Evolutionary conservation across 345 rosid species (phyloP), one percentile per base, ranked within the genome.

Genomic region (Physaria fendleri): DNA sequence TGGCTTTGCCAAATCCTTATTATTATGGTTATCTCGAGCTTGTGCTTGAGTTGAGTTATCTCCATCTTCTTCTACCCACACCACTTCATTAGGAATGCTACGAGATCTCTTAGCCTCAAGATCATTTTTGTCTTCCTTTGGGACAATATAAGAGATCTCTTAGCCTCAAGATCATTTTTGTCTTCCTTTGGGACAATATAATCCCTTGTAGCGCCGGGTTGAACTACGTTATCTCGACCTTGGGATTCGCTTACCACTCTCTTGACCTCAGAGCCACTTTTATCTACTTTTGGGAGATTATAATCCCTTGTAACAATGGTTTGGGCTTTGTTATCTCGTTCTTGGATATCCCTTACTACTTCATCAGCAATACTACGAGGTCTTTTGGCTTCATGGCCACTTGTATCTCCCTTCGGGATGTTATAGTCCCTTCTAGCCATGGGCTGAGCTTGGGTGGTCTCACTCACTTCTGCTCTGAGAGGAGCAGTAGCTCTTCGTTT

Each of bases 401-500:
- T 35, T 18, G 9, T 29, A 1, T 15, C 62, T 35, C 29, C 51
- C 7, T 3, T 47, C 46, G 51, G 37, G n/a, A 39, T 5, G 15
- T 45, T 28, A 29, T 11, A 23, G 23, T 55, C 51, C 48, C 59
- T 39, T 29, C 17, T 45, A 28, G 43, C 29, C 72, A 68, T 12
- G 43, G 58, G 30, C 23, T 53, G 50, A 45, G 62, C 22, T 8
- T 47, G 46, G 15, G 47, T 24, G 44, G 45, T 62, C 68, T 38
- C 57, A 16, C 7, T 54, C 28, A 23, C 52, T 16, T 54, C 64
- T 15, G 45, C n/a, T 62, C 54, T 62, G 2, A 14, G 40, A 13
- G 64, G 24, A 48, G 47, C 48, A 48, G 33, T 10, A 56, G 64
- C 40, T 70, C 46, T 70, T 32, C 74, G 46, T 38, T 70, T 70